phyloP scores from a whole-genome alignment of 805 yeast species.

The Yamadazyma sp. region DNA sequence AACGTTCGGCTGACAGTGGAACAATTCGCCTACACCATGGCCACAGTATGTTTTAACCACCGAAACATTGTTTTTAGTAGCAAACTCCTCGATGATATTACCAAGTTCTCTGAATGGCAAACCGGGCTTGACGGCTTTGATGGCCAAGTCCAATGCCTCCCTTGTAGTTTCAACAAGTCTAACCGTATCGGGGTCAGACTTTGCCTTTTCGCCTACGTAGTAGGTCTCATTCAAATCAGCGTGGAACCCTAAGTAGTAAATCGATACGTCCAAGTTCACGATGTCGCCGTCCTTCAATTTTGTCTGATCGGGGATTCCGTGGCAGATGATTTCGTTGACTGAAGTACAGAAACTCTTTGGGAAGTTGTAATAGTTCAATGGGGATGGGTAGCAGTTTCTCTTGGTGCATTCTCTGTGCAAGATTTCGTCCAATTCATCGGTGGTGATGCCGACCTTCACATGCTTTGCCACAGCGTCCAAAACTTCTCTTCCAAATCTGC shows the following conservation, averaged over 20 bases:
- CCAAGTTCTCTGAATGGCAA: conserved; percentile 84
- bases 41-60: conserved; percentile 92
- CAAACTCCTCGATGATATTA: conserved; percentile 82
- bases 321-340: conserved; percentile 93
- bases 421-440: conserved; percentile 85
- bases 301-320: conserved; percentile 93
- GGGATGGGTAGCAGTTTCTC: conserved; percentile 91
- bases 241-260: conserved; percentile 86
- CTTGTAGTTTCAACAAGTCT: conserved; percentile 86
- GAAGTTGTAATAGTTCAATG: conserved; percentile 88
- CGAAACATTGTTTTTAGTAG: conserved; percentile 71
- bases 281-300: conserved; percentile 91
- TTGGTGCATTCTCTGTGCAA: conserved; percentile 87
- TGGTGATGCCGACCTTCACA: conserved; percentile 83
- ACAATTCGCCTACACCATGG: conserved; percentile 83
- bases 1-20: conserved; percentile 90
- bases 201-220: conserved; percentile 89
- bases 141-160: conserved; percentile 82
- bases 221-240: conserved; percentile 96
- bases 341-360: conserved; percentile 94
- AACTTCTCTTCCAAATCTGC: conserved; percentile 79
- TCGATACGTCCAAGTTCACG: conserved; percentile 82
- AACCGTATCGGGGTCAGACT: conserved; percentile 74
- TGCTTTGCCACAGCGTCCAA: conserved; percentile 85
- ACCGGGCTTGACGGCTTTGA: conserved; percentile 87